Evolutionary conservation across 73 alveolate genomes (phyloP), one percentile per base, ranked within the genome.

Genomic region (Paramecium pentaurelia): DNA sequence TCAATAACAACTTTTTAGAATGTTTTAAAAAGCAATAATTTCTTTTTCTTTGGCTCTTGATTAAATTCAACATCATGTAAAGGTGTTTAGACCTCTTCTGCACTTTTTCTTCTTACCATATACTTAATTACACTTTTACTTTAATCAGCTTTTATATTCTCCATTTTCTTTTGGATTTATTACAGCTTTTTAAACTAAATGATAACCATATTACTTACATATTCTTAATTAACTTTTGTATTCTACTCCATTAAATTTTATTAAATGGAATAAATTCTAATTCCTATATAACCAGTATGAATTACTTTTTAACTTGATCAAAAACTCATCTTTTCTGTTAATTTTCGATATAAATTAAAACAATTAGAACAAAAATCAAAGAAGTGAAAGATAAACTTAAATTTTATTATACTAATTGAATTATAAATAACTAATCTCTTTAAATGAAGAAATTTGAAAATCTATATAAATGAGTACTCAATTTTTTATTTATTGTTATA

Each of bases 41-140:
- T 28, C 47, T 80, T 80, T 25, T 49, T 44, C 32, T 80, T 45
- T n/a, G 25, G 51, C 51, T 45, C 49, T 12, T 80, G 27, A 44
- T 80, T 25, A 47, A 44, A 80, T 40, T 80, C 77, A 12, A 80
- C 91, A 47, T 80, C 91, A 47, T 80, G 91, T 8, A 80, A 12
- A 18, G 91, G 91, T 7, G 91, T 27, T 47, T 80, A 47, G 44
- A 80, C 36, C 6, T 80, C 91, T 38, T 80, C 73, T 38, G 58
- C 91, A 80, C 91, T 80, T 47, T 80, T 80, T 20, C 75, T 22
- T 80, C 77, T 42, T 25, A 49, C 30, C 91, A 80, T 80, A 36
- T 80, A 80, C 51, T 80, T 80, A 0, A 80, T 25, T 8, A 80
- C 91, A 7, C 20, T 42, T 20, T 77, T 77, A 36, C 58, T 27